Base-by-base conservation (phyloP, 257 asterid species). In the Jasminum sambac region DNA sequence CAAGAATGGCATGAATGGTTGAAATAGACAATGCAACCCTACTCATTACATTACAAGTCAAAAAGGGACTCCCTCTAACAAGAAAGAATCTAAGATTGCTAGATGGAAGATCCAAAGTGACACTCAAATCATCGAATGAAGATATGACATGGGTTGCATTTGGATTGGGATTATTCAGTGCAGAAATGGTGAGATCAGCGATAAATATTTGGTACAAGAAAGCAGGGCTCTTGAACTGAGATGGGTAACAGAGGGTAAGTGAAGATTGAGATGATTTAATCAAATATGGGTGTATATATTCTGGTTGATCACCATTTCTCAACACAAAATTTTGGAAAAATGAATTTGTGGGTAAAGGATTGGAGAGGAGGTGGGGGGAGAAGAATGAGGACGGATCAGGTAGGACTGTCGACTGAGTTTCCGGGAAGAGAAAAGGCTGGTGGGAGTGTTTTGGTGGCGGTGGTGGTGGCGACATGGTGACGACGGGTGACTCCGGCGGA, bases 221-320 rank as follows among this genome's bases (percentile, higher is more conserved):
- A 0, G 87, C 74, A n/a, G 99, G 66, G 38, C 77, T 91, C 4
- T 44, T 76, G 79, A 75, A 85, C 61, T 77, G 82, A 40, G 93
- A 76, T 3, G 99, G 96, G 81, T 76, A 91, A 38, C 96, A 89
- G 19, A 94, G 39, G 5, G 96, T 74, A 1, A 94, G 90, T 0
- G 84, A 41, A 9, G 96, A 89, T 21, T 73, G 73, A 5, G 85
- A 71, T 0, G 99, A 94, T 77, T 78, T 86, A 48, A 89, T 50
- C 34, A 86, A 74, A 75, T 91, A 94, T 0, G 99, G 99, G 60
- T 91, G 99, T 50, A 94, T 78, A 63, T 86, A 88, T 60, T 94
- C 99, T 0, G 97, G 87, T 23, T 94, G 97, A 70, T 94, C 97
- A 30, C 98, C 98, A 50, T 84, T 86, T 71, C 91, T 91, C 4